A percentile compares a stretch with the other conserved stretches of the same genome.
Evolutionary conservation across 164 flowering plant species (phyloP).

Genomic region (Chimonanthus praecox): DNA sequence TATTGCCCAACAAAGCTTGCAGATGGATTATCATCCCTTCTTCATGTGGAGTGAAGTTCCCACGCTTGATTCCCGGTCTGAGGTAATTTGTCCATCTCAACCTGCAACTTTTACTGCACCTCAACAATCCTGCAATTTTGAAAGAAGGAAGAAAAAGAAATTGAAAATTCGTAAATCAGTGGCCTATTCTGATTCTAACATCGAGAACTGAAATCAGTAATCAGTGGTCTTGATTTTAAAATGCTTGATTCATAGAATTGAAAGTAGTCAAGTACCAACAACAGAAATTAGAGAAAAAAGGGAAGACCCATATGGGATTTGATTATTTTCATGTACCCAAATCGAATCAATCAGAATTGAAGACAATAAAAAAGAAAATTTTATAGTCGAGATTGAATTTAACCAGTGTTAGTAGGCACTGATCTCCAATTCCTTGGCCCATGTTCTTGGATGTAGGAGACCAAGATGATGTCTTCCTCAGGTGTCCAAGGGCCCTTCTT

Average conservation of each 20-base stretch:
- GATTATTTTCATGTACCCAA: not conserved
- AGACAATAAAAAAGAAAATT: slow-evolving; percentile 2
- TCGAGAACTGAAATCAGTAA: not conserved
- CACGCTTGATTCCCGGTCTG: slow-evolving; percentile 12
- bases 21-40: slow-evolving; percentile 7
- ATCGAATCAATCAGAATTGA: not conserved
- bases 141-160: not conserved
- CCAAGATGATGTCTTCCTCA: slow-evolving; percentile 13
- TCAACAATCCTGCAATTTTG: slow-evolving; percentile 1
- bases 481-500: slow-evolving; percentile 22
- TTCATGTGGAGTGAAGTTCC: slow-evolving; percentile 8
- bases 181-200: not conserved
- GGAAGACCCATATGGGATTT: slow-evolving; percentile 1
- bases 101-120: slow-evolving; percentile 11
- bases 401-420: slow-evolving; percentile 9
- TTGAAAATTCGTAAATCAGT: too few relatives aligned
- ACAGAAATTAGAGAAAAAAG: not conserved
- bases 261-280: too few relatives aligned
- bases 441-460: slow-evolving; percentile 6
- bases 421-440: slow-evolving; percentile 20
- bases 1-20: not conserved
- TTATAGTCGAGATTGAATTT: not conserved
- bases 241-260: not conserved
- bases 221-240: not conserved
- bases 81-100: slow-evolving; percentile 13